phyloP scores from a whole-genome alignment of 139 green algal species.

The Dunaliella primolecta region DNA sequence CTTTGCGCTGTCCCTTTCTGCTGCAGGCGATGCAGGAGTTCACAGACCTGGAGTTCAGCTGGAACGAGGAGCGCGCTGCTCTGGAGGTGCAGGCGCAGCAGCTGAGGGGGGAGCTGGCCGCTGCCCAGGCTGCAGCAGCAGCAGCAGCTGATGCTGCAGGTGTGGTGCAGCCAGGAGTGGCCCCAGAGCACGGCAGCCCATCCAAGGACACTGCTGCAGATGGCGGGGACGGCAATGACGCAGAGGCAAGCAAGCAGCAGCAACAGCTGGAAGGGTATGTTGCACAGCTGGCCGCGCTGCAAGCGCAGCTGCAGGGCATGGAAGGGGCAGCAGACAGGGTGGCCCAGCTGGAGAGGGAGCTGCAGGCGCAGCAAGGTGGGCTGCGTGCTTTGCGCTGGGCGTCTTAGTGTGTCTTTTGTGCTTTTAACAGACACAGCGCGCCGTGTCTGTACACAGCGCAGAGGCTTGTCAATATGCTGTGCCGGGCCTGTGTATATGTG shows the following conservation, averaged over 20 bases:
- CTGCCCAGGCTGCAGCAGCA: background rate
- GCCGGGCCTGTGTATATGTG: background rate
- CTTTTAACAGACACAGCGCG: background rate
- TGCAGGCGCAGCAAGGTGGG: background rate
- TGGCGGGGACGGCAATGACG: background rate
- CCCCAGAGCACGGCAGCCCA: no score
- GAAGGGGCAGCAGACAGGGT: constrained; percentile 1
- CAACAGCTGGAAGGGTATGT: constrained; percentile 18
- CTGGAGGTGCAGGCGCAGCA: constrained; percentile 2
- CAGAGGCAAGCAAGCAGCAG: constrained; percentile 16
- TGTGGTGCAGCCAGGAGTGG: no score
- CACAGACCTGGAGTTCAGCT: constrained; percentile 28
- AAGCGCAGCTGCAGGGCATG: background rate
- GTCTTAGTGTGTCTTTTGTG: background rate
- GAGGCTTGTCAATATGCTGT: background rate
- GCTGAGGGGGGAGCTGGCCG: constrained; percentile 8
- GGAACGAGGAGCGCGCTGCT: constrained; percentile 16
- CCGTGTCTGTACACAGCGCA: background rate
- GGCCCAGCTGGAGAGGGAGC: constrained; percentile 14
- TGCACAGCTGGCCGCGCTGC: constrained; percentile 1
- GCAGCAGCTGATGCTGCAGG: no score
- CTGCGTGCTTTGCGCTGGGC: background rate
- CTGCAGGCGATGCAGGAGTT: constrained; percentile 16
- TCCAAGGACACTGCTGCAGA: background rate
- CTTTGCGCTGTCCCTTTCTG: background rate